phyloP scores from a whole-genome alignment of 148 eudicot genomes.

The Agrostemma githago region DNA sequence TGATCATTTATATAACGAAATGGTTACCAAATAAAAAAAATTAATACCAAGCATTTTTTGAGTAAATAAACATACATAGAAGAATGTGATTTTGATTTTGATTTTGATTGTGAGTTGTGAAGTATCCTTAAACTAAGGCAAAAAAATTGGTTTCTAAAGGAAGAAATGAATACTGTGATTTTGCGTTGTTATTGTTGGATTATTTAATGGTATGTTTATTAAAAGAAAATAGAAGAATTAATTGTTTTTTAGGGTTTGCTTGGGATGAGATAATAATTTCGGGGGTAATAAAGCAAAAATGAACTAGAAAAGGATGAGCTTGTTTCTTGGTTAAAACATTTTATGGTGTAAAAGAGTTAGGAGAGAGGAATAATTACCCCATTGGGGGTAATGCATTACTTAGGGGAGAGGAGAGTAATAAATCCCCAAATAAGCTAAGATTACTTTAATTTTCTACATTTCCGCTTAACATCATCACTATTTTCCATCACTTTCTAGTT shows the following conservation, averaged over 20 bases:
- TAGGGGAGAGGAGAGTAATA: no score
- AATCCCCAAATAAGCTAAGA: no score
- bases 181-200: slow-evolving; percentile 13
- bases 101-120: slow-evolving; percentile 17
- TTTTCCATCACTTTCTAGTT: no score
- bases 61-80: neutral
- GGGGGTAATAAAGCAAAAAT: no score
- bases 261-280: no score
- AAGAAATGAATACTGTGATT: neutral
- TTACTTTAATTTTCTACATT: no score
- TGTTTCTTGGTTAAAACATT: no score
- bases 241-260: neutral
- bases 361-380: no score
- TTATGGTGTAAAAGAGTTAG: no score
- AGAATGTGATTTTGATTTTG: neutral
- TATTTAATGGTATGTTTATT: slow-evolving; percentile 7
- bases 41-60: neutral
- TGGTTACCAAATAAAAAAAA: neutral
- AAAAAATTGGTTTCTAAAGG: neutral
- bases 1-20: neutral
- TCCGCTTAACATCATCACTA: no score
- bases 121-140: slow-evolving; percentile 20
- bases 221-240: neutral
- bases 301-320: no score
- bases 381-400: no score